These are phyloP conservation scores for Ustilago xerochloae DNA, from an alignment of 1,284 basidiomycete species.

Conservation along the genomic window DNA sequence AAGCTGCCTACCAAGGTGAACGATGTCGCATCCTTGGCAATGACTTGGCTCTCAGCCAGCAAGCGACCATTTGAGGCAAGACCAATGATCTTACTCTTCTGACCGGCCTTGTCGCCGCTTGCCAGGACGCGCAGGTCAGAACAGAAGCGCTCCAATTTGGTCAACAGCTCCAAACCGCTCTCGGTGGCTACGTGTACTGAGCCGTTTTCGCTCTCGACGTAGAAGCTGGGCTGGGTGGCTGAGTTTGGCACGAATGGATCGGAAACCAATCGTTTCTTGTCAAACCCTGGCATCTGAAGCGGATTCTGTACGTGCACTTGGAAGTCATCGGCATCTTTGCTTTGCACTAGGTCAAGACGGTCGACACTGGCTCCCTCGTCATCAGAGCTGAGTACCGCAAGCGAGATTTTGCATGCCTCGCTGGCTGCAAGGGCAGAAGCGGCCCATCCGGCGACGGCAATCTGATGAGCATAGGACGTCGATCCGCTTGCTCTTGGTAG, in stretches of 20 bases:
- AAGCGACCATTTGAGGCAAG: slow-evolving; percentile 77
- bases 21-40: slow-evolving; percentile 79
- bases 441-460: slow-evolving; percentile 42
- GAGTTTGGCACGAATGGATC: slow-evolving; percentile 36
- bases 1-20: slow-evolving; percentile 83
- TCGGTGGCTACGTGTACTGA: slow-evolving; percentile 10
- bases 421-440: background rate
- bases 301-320: background rate
- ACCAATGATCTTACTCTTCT: slow-evolving; percentile 71
- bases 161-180: slow-evolving; percentile 10
- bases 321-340: slow-evolving; percentile 2
- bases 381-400: slow-evolving; percentile 36
- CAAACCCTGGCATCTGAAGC: background rate
- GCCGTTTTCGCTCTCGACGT: slow-evolving; percentile 39
- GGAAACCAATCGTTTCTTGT: slow-evolving; percentile 24
- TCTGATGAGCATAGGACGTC: slow-evolving; percentile 18
- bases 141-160: slow-evolving; percentile 43
- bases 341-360: slow-evolving; percentile 16
- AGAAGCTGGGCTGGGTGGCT: slow-evolving; percentile 16
- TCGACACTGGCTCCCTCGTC: slow-evolving; percentile 3
- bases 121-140: slow-evolving; percentile 29
- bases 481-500: background rate
- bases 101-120: slow-evolving; percentile 2
- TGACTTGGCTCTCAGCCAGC: slow-evolving; percentile 71
- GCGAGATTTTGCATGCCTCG: slow-evolving; percentile 24